phyloP scores from a whole-genome alignment of 768 basidiomycete genomes.

The Mycena leptocephala region DNA sequence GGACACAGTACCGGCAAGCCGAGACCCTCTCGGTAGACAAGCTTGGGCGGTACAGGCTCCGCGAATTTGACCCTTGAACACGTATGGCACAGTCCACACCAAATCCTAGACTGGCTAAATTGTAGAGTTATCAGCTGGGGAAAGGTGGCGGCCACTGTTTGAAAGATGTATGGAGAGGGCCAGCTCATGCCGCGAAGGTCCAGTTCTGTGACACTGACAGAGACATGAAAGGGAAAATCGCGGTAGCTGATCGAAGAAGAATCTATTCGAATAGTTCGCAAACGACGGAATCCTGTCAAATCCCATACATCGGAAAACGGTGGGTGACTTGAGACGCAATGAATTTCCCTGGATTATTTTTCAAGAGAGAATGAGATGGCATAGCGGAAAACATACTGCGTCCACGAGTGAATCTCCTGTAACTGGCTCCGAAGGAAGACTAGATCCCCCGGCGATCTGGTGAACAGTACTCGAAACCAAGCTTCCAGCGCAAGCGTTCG shows the following conservation, averaged over 20 bases:
- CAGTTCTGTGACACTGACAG: conserved; percentile 43
- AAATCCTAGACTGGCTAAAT: conserved; percentile 45
- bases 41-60: conserved; percentile 40
- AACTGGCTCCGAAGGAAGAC: conserved; percentile 40
- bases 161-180: conserved; percentile 50
- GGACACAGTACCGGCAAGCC: conserved; percentile 50
- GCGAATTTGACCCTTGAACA: conserved; percentile 46
- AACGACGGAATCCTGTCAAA: conserved; percentile 50
- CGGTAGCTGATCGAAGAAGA: not conserved
- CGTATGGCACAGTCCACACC: conserved; percentile 57
- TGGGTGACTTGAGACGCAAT: conserved; percentile 43
- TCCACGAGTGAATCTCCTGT: conserved; percentile 45
- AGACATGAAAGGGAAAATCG: conserved; percentile 45
- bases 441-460: conserved; percentile 43
- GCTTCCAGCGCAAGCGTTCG: conserved; percentile 45
- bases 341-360: conserved; percentile 45
- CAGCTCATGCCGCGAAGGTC: conserved; percentile 50
- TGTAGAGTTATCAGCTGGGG: conserved; percentile 44
- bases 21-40: conserved; percentile 50
- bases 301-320: not conserved
- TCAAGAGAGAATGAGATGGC: not conserved
- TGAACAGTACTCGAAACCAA: conserved; percentile 53
- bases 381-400: conserved; percentile 32
- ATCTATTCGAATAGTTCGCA: conserved; percentile 29
- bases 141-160: conserved; percentile 40